A percentile compares a stretch with the other conserved stretches of the same genome.
These are phyloP conservation scores for Cladosporium austrohemisphaericum DNA, from an alignment of 2,329 filamentous ascomycete species.

Conservation along the genomic window DNA sequence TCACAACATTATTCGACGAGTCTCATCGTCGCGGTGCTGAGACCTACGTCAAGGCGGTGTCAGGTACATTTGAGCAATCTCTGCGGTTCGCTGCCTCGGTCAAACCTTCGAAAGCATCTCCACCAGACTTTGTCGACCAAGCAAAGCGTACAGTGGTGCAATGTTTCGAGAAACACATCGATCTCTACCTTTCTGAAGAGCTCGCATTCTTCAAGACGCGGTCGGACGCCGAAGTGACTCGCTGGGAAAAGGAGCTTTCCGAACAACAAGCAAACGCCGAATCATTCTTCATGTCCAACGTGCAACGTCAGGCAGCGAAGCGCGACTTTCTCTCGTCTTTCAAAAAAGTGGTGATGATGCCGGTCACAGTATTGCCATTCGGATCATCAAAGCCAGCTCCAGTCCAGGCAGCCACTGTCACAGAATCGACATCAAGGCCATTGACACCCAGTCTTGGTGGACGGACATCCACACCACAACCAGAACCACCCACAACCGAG, in stretches of 20 bases:
- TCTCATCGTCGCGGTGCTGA: conserved; percentile 70
- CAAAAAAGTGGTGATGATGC: conserved; percentile 99
- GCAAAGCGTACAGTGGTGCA: conserved; percentile 64
- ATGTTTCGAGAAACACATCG: conserved; percentile 89
- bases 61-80: conserved; percentile 82
- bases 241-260: conserved; percentile 87
- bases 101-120: conserved; percentile 61
- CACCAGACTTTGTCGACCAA: conserved; percentile 59
- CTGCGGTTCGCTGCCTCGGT: conserved; percentile 72
- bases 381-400: conserved; percentile 40
- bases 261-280: conserved; percentile 89
- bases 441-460: conserved; percentile 27
- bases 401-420: conserved; percentile 16
- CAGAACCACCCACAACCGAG: conserved; percentile 79
- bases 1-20: conserved; percentile 82
- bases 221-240: conserved; percentile 70
- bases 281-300: conserved; percentile 91
- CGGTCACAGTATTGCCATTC: conserved; percentile 81
- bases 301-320: conserved; percentile 92
- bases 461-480: conserved; percentile 35
- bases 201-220: conserved; percentile 76
- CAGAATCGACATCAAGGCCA: conserved; percentile 20
- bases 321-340: conserved; percentile 94
- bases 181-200: conserved; percentile 88
- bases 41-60: conserved; percentile 79